A percentile compares a stretch with the other conserved stretches of the same genome.
These are phyloP conservation scores for Penicillium odoratum DNA, from an alignment of 495 filamentous ascomycete genomes.

Conservation along the genomic window DNA sequence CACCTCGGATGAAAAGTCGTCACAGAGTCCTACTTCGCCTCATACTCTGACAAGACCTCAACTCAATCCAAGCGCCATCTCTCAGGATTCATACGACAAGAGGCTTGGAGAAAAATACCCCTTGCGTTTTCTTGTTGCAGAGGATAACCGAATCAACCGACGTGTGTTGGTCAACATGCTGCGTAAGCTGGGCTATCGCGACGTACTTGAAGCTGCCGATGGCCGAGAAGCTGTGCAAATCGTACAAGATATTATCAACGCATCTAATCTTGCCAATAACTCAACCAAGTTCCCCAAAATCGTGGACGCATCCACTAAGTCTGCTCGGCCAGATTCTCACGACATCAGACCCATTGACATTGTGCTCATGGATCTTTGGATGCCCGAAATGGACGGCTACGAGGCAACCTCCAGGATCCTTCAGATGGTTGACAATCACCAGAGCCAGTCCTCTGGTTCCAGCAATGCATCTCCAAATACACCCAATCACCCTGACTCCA, in stretches of 20 bases:
- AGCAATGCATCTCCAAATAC: conserved; percentile 7
- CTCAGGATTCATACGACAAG: conserved; percentile 35
- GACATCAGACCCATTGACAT: conserved; percentile 58
- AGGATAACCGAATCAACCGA: conserved; percentile 83
- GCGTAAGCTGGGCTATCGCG: conserved; percentile 64
- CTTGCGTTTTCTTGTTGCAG: conserved; percentile 71
- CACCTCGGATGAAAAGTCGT: conserved; percentile 30
- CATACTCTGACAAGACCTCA: conserved; percentile 24
- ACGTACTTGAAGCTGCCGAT: conserved; percentile 69
- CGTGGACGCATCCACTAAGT: conserved; percentile 6
- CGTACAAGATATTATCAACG: conserved; percentile 47
- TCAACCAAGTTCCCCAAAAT: background rate
- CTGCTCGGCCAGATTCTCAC: conserved; percentile 7
- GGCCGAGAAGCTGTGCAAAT: conserved; percentile 70
- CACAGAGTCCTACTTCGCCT: conserved; percentile 29
- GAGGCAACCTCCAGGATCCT: conserved; percentile 69
- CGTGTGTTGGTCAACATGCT: conserved; percentile 70
- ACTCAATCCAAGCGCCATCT: conserved; percentile 22
- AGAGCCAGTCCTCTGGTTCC: conserved; percentile 17
- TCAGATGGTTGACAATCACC: conserved; percentile 47
- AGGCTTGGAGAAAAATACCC: conserved; percentile 59
- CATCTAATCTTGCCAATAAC: conserved; percentile 18
- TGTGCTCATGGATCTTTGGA: conserved; percentile 84
- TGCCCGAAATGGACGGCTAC: conserved; percentile 82
- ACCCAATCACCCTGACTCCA: conserved; percentile 14